Evolutionary conservation across 345 rosid species (phyloP), one percentile per base, ranked within the genome.

Genomic region (Euphorbia lathyris): DNA sequence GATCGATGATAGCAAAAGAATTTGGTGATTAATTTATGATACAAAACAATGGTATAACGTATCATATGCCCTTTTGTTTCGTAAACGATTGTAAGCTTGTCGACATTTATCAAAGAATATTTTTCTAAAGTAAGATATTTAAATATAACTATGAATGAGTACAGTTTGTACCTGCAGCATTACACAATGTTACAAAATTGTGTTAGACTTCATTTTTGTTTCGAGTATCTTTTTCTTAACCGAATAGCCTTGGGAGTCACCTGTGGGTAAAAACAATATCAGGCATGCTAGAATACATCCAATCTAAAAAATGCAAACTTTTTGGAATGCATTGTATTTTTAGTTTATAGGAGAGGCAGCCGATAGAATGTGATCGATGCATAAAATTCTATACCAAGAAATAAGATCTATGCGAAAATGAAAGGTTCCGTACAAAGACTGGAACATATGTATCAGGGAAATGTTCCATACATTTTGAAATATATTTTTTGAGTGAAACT

Each of bases 231-330:
- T 82, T 95, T 95, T 77, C 97, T 87, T 53, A 95, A 68, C 55
- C 99, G 79, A 69, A 95, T 90, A 13, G 84, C 81, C 83, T 95
- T 95, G 0, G 99, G 97, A 7, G 99, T 92, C 38, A 95, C 99
- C 98, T 91, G 80, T 82, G 72, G 26, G 16, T 7, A 56, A 16
- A 64, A 40, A 26, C 12, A 7, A 29, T 57, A 68, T 26, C 62
- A 40, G 20, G n/a, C n/a, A n/a, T n/a, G n/a, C n/a, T n/a, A n/a
- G n/a, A n/a, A 27, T 36, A 4, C 23, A 26, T 26, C 2, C 36
- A 23, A 29, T 23, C 19, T 6, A 13, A 25, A 59, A 59, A 30
- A 30, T 5, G 2, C 17, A 27, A 27, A 25, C 17, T 23, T 0
- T 30, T 59, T 9, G n/a, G 12, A 59, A 56, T 25, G 30, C 29